phyloP scores from a whole-genome alignment of 2,329 filamentous ascomycete genomes.

The Arthrobotrys musiformis region DNA sequence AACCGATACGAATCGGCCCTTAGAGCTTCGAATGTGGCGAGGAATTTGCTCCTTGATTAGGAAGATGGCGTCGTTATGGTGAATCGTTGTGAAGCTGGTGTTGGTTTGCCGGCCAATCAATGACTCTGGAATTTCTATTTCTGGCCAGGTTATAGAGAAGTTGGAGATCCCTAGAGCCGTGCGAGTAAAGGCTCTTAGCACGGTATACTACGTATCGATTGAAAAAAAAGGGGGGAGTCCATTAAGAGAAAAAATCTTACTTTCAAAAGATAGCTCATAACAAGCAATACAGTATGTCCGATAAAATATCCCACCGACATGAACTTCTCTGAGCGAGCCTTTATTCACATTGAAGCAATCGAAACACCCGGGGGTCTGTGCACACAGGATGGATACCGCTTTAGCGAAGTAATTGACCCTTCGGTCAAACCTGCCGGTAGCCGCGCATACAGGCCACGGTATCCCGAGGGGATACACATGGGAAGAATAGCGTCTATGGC shows the following conservation, averaged over 20 bases:
- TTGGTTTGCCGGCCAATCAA: not conserved
- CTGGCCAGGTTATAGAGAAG: not conserved
- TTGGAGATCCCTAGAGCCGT: not conserved
- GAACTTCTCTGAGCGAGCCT: not conserved
- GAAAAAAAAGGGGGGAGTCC: not conserved
- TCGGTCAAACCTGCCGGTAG: not conserved
- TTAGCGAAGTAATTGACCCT: not conserved
- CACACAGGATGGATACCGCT: not conserved
- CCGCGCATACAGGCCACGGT: not conserved
- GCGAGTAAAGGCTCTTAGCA: no score
- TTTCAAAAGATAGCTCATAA: not conserved
- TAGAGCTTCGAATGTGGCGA: not conserved
- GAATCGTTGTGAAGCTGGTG: not conserved
- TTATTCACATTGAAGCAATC: slow-evolving; percentile 8
- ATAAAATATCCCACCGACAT: not conserved
- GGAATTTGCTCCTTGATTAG: slow-evolving; percentile 3
- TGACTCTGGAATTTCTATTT: not conserved
- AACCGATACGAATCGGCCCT: slow-evolving; percentile 2
- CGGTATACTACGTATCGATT: no score
- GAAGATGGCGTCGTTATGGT: not conserved
- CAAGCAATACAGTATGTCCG: not conserved
- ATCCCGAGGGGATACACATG: not conserved
- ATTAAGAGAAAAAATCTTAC: not conserved
- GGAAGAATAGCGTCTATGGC: not conserved
- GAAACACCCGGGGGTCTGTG: not conserved